Conservation (phyloP, 805 yeast species). For the Candida corydali region DNA sequence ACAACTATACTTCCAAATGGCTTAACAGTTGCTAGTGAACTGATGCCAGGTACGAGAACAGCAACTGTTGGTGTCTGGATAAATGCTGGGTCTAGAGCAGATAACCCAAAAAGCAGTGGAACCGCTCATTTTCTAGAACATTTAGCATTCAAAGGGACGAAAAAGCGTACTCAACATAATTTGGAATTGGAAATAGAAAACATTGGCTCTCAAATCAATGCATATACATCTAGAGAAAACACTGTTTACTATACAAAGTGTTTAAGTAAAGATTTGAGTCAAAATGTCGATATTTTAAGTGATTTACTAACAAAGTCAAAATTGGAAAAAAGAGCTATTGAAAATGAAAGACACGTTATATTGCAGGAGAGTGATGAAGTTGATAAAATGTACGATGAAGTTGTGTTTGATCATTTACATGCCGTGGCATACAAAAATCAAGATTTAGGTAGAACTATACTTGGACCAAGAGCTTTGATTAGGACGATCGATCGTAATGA, state of each 20-base stretch:
- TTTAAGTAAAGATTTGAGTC: slow-evolving; percentile 72
- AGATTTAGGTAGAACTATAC: slow-evolving; percentile 92
- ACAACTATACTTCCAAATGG: slow-evolving; percentile 87
- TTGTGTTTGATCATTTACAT: slow-evolving; percentile 93
- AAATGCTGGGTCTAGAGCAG: slow-evolving; percentile 98
- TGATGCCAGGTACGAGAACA: slow-evolving; percentile 80
- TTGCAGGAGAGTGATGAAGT: slow-evolving; percentile 96
- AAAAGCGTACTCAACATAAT: slow-evolving; percentile 69
- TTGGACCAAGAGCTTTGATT: slow-evolving; percentile 91
- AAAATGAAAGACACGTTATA: slow-evolving; percentile 94
- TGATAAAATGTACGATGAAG: slow-evolving; percentile 97
- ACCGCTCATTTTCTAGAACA: slow-evolving; percentile 98
- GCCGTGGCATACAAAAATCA: slow-evolving; percentile 87
- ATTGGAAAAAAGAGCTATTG: slow-evolving; percentile 79
- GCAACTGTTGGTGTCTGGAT: slow-evolving; percentile 99
- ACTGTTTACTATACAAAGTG: slow-evolving; percentile 96
- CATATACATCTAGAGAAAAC: slow-evolving; percentile 97
- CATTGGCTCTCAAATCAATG: slow-evolving; percentile 94
- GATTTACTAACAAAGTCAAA: slow-evolving; percentile 87
- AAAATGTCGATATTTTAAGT: slow-evolving; percentile 80
- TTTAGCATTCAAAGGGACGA: slow-evolving; percentile 93
- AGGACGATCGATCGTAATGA: slow-evolving; percentile 73
- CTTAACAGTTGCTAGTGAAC: slow-evolving; percentile 87
- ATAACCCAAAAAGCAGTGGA: slow-evolving; percentile 78
- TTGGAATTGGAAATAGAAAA: slow-evolving; percentile 93